Base-by-base conservation (phyloP, 208 protist genomes). In the Novymonas esmeraldas region DNA sequence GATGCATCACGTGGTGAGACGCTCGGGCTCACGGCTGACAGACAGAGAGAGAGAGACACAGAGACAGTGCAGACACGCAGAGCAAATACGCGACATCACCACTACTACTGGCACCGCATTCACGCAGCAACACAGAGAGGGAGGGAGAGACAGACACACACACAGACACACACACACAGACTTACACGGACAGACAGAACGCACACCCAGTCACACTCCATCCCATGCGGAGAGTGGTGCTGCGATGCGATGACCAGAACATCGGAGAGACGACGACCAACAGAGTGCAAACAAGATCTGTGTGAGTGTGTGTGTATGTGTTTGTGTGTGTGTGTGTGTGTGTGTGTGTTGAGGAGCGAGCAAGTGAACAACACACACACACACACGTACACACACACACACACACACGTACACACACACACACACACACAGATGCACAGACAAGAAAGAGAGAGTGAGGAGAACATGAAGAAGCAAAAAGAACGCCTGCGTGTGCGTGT, bases 91-190 rank as follows among this genome's bases (percentile, higher is more conserved):
- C n/a, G n/a, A n/a, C n/a, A n/a, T n/a, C n/a, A n/a, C n/a, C n/a
- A n/a, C n/a, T n/a, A n/a, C n/a, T n/a, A n/a, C n/a, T n/a, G n/a
- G n/a, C n/a, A n/a, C n/a, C 6, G 11, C 39, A 10, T 44, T 16
- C 39, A 10, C 18, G 14, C 39, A 10, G 14, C 39, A 10, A 44
- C 18, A 10, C 11, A 44, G 39, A 44, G 39, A 24, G 28, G 46
- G 16, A 24, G 16, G 45, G 9, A 20, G 46, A 26, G 46, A 13
- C 3, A 13, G 22, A 26, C 22, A 14, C n/a, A 68, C 22, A 6
- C 42, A 44, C 20, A 28, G 34, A 63, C 24, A 48, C 56, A 16
- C 57, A 63, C 57, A 63, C 16, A 36, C 57, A 63, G 20, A 52
- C 56, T 48, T 14, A 44, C 39, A 26, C 39, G 22, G 38, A 46